phyloP scores from a whole-genome alignment of 2,329 filamentous ascomycete species.

The Tolypocladium sp. region DNA sequence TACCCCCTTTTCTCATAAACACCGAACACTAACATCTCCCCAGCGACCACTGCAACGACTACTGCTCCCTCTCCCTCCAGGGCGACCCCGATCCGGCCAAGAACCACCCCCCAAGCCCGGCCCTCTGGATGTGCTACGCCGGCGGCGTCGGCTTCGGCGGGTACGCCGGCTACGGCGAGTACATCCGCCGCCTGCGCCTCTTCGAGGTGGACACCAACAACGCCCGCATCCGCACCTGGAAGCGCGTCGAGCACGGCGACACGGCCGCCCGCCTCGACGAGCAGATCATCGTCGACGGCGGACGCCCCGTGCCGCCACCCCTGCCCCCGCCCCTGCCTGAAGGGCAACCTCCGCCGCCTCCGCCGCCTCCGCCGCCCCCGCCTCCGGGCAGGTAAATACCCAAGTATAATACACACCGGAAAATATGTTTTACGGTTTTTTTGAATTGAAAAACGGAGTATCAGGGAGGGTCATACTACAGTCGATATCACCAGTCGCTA shows the following conservation, averaged over 20 bases:
- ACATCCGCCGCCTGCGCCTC: conserved; percentile 72
- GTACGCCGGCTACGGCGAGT: conserved; percentile 85
- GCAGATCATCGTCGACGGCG: conserved; percentile 58
- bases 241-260: conserved; percentile 66
- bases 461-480: background rate
- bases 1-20: background rate
- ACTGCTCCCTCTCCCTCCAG: conserved; percentile 62
- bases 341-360: conserved; percentile 3
- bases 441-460: background rate
- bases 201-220: conserved; percentile 93
- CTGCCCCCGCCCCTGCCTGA: conserved; percentile 5
- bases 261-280: conserved; percentile 46
- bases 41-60: conserved; percentile 93
- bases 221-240: conserved; percentile 84
- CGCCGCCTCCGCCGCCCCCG: conserved; percentile 2
- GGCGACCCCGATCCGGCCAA: conserved; percentile 15
- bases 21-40: conserved; percentile 5
- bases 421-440: background rate
- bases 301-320: conserved; percentile 30
- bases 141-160: conserved; percentile 89
- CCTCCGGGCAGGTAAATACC: background rate
- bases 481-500: background rate
- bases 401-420: background rate
- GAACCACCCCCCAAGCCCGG: conserved; percentile 35
- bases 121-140: conserved; percentile 97